These are phyloP conservation scores for Mimosa pudica DNA, from an alignment of 306 rosid species.

Conservation along the genomic window DNA sequence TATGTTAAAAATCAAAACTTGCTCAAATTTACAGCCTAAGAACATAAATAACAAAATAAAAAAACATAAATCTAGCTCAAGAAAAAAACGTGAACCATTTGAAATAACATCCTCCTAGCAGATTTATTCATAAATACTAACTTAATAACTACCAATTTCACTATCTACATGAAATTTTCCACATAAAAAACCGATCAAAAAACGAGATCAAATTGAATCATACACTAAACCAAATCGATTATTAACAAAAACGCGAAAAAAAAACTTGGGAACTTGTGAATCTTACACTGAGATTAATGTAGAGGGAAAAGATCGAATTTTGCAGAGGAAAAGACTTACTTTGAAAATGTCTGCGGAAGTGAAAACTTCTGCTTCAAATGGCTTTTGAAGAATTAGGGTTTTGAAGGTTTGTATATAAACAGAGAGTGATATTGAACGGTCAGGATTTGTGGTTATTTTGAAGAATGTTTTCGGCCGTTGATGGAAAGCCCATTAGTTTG, in stretches of 20 bases:
- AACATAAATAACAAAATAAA: neutral
- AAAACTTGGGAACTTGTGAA: neutral
- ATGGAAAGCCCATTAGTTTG: neutral
- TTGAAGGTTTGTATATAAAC: conserved; percentile 27
- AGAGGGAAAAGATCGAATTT: neutral
- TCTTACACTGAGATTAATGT: neutral
- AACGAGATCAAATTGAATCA: neutral
- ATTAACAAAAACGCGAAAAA: neutral
- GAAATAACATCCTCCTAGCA: neutral
- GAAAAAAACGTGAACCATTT: neutral
- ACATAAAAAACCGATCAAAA: neutral
- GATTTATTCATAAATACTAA: neutral
- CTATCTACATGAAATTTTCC: neutral
- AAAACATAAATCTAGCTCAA: neutral
- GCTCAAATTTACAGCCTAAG: neutral
- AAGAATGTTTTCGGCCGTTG: conserved; percentile 21
- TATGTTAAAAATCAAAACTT: neutral
- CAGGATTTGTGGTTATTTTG: neutral
- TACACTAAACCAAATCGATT: neutral
- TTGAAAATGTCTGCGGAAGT: conserved; percentile 9
- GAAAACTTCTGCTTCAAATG: conserved; percentile 32
- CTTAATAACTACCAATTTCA: neutral
- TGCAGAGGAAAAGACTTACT: neutral
- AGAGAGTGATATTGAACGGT: conserved; percentile 7
- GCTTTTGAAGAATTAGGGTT: conserved; percentile 36